Evolutionary conservation across 2,329 filamentous ascomycete genomes (phyloP), one percentile per base, ranked within the genome.

Genomic region (Fusarium keratoplasticum): DNA sequence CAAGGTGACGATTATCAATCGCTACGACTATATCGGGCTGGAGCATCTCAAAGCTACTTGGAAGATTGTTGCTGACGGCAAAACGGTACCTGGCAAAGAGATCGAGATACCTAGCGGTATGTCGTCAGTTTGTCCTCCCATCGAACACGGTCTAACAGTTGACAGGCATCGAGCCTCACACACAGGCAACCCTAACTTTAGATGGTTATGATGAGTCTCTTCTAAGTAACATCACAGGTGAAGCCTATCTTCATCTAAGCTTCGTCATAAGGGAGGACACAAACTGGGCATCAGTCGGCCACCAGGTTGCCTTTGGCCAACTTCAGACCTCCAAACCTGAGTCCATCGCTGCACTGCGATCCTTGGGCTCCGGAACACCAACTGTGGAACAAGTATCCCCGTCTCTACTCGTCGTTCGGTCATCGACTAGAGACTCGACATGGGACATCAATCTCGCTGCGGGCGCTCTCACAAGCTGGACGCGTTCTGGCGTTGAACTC

Each of bases 291-390:
- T 69, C 84, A 1, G 81, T 85, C 0, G 84, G 87, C 7, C 87
- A 89, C 64, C 83, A 87, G 44, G 82, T 91, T 35, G 87, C 89
- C 7, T 87, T 86, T 61, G 86, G 85, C 20, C 83, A 89, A 71
- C 61, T 88, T 1, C 82, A 79, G 7, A 78, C 89, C n/a, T 79
- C 76, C 31, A 80, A 79, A 8, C 81, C 83, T 0, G 64, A 64
- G 6, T 76, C 81, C 11, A 72, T 85, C 36, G 62, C 78, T 2
- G 62, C 76, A 3, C 67, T 78, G 4, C 60, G 22, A 18, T 54
- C 64, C 72, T 14, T 44, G 71, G 1, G 35, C 68, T 7, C 54
- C 2, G 77, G 70, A 31, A 75, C 47, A 47, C 70, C 77, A n/a
- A 78, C 76, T 16, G 72, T 81, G 6, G 40, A 69, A 13, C 61